Evolutionary conservation across 768 basidiomycete genomes (phyloP), one percentile per base, ranked within the genome.

Genomic region (Tulasnella calospora): DNA sequence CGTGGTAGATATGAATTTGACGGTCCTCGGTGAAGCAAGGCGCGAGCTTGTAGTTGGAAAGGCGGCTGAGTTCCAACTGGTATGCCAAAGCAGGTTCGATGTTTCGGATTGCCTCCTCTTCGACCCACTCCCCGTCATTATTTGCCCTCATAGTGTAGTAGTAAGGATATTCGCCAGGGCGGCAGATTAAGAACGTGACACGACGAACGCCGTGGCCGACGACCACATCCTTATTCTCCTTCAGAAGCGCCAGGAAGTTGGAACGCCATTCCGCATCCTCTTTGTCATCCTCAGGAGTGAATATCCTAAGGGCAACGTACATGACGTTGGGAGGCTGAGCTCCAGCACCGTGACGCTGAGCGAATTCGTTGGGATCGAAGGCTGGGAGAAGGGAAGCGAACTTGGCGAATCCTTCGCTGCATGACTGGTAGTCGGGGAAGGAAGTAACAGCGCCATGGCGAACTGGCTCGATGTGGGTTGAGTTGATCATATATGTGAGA

Each of bases 1-100:
- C 96, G 82, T 97, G 95, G 85, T 99, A 99, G 82, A 99, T 94
- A 85, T 99, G 98, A 72, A 99, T 94, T 85, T 99, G 97, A 83
- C 97, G 93, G 85, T 94, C 93, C 85, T 99, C 96, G 71, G 95
- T 95, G 83, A 96, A 96, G 86, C 92, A 91, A n/a, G 98, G 97
- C 55, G 90, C 93, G 83, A 99, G 89, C 84, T 96, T 95, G 87
- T 98, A 99, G 87, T 96, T 94, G 21, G 96, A 97, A 77, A 99
- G 89, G 70, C 98, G 95, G 84, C 92, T 94, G 79, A 99, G 91
- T 84, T 99, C 98, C 73, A 99, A 89, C 85, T 99, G 98, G 90
- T 94, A 98, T 40, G 98, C 98, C 57, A 99, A 88, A 35, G 98
- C 98, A 30, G 98, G 98, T 84, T 99, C 98, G 79, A 98, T 96